Evolutionary conservation across 2,329 filamentous ascomycete genomes (phyloP), one percentile per base, ranked within the genome.

Genomic region (Ophiostoma ulmi): DNA sequence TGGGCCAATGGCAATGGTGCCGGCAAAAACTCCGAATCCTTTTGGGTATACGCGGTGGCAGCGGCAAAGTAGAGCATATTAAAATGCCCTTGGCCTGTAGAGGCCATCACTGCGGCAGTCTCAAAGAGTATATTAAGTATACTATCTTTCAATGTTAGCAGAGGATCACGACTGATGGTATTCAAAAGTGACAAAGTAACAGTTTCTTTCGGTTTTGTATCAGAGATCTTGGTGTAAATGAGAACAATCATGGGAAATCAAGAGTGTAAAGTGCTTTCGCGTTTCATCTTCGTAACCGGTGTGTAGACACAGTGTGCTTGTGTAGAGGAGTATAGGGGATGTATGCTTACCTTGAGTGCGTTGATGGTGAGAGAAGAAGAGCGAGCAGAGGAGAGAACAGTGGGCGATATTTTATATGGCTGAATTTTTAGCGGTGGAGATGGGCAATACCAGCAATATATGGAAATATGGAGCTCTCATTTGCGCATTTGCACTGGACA

Each of bases 11-110:
- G 81, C 48, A 94, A 78, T 48, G 91, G 91, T 14, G 91, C 91
- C 1, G 86, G 82, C 13, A 95, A 78, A 20, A 81, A 76, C 76
- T 95, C 92, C 73, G 83, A 82, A 72, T 89, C 84, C 76, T 87
- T 91, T n/a, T 83, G 82, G 0, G 92, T 93, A 78, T 86, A 91
- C 41, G 89, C 89, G 71, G 86, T 85, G 17, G 91, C 91, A 73
- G 87, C 86, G 71, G 92, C 92, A 80, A 96, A 96, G 81, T 94
- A 96, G 70, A 95, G 86, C 65, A 96, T 82, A 71, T 86, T 91
- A 81, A 95, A 96, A 74, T 91, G 86, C 89, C 63, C 81, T 74
- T 0, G 87, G 86, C 72, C 79, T 77, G 58, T 6, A 8, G 26
- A 11, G 63, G 61, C 61, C 17, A 38, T 20, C 17, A 26, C 55